phyloP scores from a whole-genome alignment of 2,329 filamentous ascomycete genomes.

The Aspergillus sp. region DNA sequence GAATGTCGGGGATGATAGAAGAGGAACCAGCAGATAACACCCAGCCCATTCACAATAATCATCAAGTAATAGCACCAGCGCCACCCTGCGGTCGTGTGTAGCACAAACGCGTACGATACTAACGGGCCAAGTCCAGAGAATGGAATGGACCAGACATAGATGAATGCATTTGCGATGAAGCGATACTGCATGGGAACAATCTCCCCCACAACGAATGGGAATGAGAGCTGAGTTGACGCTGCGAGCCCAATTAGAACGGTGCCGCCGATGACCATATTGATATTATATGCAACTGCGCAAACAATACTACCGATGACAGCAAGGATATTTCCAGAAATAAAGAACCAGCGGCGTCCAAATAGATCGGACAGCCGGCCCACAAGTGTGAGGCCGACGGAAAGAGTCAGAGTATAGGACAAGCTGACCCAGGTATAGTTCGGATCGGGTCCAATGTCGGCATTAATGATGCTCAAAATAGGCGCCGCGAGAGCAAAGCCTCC shows the following conservation, averaged over 20 bases:
- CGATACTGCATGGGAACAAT: background rate
- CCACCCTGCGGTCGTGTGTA: background rate
- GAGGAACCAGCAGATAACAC: background rate
- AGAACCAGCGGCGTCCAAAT: conserved; percentile 37
- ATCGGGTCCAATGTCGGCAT: background rate
- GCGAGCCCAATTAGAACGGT: conserved; percentile 40
- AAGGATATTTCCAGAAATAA: conserved; percentile 17
- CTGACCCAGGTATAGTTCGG: background rate
- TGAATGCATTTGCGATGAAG: too few species aligned
- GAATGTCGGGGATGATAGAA: background rate
- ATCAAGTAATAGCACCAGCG: background rate
- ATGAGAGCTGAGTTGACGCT: conserved; percentile 38
- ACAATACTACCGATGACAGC: background rate
- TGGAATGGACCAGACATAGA: background rate
- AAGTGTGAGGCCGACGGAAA: conserved; percentile 28
- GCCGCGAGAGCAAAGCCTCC: too few species aligned
- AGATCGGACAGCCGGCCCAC: conserved; percentile 36
- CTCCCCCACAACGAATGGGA: conserved; percentile 36
- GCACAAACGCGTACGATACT: background rate
- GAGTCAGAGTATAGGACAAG: background rate
- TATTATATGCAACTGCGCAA: background rate
- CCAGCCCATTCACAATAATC: background rate
- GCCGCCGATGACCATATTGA: conserved; percentile 40
- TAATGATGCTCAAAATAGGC: background rate
- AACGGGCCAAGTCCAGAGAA: background rate